These are phyloP conservation scores for Arctium minus DNA, from an alignment of 129 eudicot genomes.

Conservation along the genomic window DNA sequence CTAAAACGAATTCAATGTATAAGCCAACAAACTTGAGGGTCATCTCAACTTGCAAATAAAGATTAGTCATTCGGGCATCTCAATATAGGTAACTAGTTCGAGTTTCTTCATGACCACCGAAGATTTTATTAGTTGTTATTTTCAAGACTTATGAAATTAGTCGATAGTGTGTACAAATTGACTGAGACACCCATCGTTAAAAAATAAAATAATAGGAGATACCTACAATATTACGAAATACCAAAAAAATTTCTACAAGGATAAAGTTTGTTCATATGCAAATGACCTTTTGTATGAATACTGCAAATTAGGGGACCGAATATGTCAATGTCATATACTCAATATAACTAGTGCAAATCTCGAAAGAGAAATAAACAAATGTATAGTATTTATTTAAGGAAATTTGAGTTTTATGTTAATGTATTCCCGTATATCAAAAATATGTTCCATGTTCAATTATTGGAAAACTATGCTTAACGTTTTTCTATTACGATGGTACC, in stretches of 20 bases:
- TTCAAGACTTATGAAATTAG: no score
- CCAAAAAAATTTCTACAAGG: background rate
- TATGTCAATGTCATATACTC: background rate
- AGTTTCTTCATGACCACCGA: no score
- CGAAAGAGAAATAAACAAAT: background rate
- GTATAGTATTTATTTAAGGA: background rate
- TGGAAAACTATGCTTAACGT: background rate
- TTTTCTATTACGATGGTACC: no score
- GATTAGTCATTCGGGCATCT: no score
- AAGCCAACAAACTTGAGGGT: no score
- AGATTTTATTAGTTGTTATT: no score
- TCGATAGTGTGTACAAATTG: no score
- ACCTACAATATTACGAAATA: background rate
- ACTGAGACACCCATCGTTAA: no score
- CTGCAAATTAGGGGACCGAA: background rate
- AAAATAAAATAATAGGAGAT: no score
- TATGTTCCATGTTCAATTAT: background rate
- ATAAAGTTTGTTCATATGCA: background rate
- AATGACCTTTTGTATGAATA: background rate
- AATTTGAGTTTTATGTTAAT: background rate
- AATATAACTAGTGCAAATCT: background rate
- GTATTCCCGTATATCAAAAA: background rate
- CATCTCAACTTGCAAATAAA: no score
- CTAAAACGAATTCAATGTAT: no score
- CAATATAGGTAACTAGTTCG: no score